Evolutionary conservation across 306 rosid species (phyloP).

Genomic region (Vigna mungo): DNA sequence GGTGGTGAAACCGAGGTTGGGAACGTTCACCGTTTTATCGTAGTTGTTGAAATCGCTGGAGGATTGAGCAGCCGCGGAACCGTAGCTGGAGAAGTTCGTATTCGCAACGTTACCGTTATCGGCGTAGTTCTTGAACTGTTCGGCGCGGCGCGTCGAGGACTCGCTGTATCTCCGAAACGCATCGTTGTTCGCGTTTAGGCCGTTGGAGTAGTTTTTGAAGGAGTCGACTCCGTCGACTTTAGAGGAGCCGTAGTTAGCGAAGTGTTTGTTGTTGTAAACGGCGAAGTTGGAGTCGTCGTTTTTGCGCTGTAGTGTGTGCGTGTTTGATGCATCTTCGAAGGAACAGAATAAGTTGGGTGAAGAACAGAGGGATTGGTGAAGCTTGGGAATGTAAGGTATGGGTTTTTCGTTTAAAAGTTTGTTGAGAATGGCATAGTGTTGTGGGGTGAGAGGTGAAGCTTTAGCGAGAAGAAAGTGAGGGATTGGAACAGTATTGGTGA

Average conservation of each 20-base stretch:
- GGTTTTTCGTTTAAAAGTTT: slow-evolving; percentile 41
- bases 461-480: slow-evolving; percentile 71
- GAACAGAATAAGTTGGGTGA: slow-evolving; percentile 66
- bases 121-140: slow-evolving; percentile 70
- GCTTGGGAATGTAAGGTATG: slow-evolving; percentile 46
- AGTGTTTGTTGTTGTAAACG: slow-evolving; percentile 61
- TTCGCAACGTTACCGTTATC: slow-evolving; percentile 72
- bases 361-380: slow-evolving; percentile 60
- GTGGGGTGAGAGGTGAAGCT: slow-evolving; percentile 74
- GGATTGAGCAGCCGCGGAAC: slow-evolving; percentile 48
- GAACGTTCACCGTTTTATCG: slow-evolving; percentile 75
- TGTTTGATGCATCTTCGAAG: slow-evolving; percentile 44
- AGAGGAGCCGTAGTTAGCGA: slow-evolving; percentile 68
- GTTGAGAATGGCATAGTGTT: slow-evolving; percentile 56
- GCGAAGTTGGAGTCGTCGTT: slow-evolving; percentile 59
- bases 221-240: slow-evolving; percentile 61
- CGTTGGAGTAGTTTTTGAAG: slow-evolving; percentile 84
- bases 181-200: slow-evolving; percentile 67
- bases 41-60: slow-evolving; percentile 71
- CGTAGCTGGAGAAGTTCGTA: slow-evolving; percentile 70
- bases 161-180: slow-evolving; percentile 70
- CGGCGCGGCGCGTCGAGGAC: slow-evolving; percentile 54
- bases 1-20: slow-evolving; percentile 70
- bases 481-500: slow-evolving; percentile 54
- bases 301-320: background rate